A percentile compares a stretch with the other conserved stretches of the same genome.
phyloP scores from a whole-genome alignment of 495 filamentous ascomycete genomes.

The Penicillium subrubescens region DNA sequence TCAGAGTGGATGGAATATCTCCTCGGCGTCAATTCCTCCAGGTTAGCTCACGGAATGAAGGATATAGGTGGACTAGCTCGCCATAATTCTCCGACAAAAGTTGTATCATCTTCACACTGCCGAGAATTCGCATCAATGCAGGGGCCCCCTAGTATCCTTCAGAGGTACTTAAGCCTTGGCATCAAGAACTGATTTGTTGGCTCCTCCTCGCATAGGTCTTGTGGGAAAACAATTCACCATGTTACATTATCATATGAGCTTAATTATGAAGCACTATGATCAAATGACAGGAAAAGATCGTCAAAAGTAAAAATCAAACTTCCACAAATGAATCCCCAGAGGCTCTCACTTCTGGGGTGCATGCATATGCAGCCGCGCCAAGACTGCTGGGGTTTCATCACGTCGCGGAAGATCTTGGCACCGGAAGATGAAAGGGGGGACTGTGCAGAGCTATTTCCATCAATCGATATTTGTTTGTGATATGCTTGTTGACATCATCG shows the following conservation, averaged over 20 bases:
- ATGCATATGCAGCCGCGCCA: conserved; percentile 6
- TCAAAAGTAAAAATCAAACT: conserved; percentile 8
- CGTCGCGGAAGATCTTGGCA: conserved; percentile 13
- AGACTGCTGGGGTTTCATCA: conserved; percentile 10
- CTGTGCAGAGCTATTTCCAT: conserved; percentile 9
- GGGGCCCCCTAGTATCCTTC: background rate
- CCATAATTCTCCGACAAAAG: conserved; percentile 3
- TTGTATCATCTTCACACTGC: background rate
- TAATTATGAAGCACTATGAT: background rate
- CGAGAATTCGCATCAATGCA: background rate
- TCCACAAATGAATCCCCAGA: conserved; percentile 13
- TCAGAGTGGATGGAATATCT: conserved; percentile 3
- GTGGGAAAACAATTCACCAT: conserved; percentile 1
- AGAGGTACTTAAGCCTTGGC: background rate
- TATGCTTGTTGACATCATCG: background rate
- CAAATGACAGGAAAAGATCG: background rate
- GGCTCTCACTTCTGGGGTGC: background rate
- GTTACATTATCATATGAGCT: background rate
- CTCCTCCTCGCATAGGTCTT: background rate
- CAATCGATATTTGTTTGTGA: background rate
- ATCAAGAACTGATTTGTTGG: background rate
- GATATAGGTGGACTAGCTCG: conserved; percentile 2
- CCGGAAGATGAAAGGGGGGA: conserved; percentile 1
- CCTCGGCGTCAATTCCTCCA: background rate
- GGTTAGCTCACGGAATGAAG: background rate